Conservation (phyloP, 148 eudicot species). For the Simmondsia chinensis region DNA sequence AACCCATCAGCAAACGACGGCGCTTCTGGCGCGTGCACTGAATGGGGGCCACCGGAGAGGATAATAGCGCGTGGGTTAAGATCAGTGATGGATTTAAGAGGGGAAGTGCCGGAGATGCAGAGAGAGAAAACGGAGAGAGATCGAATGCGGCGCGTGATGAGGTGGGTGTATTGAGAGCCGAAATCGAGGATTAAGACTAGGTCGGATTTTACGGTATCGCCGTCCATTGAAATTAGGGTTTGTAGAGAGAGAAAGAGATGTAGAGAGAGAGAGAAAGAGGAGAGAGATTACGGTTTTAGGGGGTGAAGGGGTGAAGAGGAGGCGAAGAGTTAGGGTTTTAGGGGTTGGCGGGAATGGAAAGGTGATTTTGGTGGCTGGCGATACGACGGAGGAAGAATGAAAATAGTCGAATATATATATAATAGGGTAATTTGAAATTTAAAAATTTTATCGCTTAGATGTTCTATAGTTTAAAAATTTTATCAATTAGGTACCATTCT, state of each 20-base stretch:
- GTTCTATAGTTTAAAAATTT: no score
- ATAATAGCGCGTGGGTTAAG: conserved; percentile 68
- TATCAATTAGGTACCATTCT: no score
- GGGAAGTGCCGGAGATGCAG: conserved; percentile 91
- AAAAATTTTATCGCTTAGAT: no score
- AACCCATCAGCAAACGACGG: conserved; percentile 76
- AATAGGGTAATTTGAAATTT: no score
- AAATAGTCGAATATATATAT: no score
- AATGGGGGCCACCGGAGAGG: conserved; percentile 97
- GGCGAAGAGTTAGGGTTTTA: conserved; percentile 31
- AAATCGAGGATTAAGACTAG: conserved; percentile 67
- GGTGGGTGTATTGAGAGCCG: conserved; percentile 94
- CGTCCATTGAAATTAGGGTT: conserved; percentile 32
- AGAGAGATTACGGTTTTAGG: conserved; percentile 1
- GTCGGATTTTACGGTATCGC: conserved; percentile 51
- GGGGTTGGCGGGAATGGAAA: conserved; percentile 16
- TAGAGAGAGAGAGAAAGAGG: background rate
- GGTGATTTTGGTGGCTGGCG: no score
- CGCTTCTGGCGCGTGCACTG: conserved; percentile 71
- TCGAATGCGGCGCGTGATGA: conserved; percentile 85
- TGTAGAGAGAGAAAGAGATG: background rate
- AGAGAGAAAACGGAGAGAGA: conserved; percentile 68
- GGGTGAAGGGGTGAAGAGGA: background rate
- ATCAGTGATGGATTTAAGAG: conserved; percentile 61
- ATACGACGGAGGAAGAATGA: no score